phyloP scores from a whole-genome alignment of 805 yeast species.

The Kodamaea kakaduensis region DNA sequence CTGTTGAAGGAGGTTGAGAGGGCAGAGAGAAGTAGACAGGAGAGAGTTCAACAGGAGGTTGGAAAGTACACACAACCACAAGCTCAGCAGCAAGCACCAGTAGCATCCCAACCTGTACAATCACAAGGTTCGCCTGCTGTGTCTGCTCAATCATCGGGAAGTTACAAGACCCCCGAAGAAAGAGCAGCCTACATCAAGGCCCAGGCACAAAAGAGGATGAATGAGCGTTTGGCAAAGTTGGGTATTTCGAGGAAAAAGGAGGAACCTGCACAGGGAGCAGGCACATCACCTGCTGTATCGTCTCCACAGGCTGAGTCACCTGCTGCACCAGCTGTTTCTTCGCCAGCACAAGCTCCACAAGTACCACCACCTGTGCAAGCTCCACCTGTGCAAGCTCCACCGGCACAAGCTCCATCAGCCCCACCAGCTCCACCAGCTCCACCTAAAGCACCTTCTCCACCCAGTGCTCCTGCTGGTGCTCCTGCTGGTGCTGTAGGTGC shows the following conservation, averaged over 20 bases:
- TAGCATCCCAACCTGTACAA: conserved; percentile 16
- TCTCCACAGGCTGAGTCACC: background rate
- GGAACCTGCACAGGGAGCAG: conserved; percentile 1
- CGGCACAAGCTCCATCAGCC: background rate
- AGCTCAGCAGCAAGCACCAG: conserved; percentile 13
- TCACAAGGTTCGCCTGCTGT: background rate
- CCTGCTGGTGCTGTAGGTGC: conserved; percentile 13
- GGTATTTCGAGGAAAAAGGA: conserved; percentile 51
- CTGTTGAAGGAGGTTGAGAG: conserved; percentile 31
- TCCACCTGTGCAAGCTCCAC: conserved; percentile 4
- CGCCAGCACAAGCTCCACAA: background rate
- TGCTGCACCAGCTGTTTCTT: background rate
- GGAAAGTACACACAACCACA: background rate
- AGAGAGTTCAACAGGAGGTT: conserved; percentile 2
- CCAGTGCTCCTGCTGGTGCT: conserved; percentile 9
- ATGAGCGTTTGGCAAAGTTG: conserved; percentile 74
- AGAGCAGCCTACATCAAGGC: conserved; percentile 79
- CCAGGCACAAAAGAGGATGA: conserved; percentile 72
- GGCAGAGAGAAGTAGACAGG: conserved; percentile 6
- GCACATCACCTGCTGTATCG: conserved; percentile 2
- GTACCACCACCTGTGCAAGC: conserved; percentile 2
- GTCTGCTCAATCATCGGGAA: conserved; percentile 1
- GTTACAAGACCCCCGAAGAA: conserved; percentile 52
- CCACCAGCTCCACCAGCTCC: conserved; percentile 2
- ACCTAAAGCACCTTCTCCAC: conserved; percentile 2